Conservation (phyloP, 148 eudicot species). For the Spergularia marina region DNA sequence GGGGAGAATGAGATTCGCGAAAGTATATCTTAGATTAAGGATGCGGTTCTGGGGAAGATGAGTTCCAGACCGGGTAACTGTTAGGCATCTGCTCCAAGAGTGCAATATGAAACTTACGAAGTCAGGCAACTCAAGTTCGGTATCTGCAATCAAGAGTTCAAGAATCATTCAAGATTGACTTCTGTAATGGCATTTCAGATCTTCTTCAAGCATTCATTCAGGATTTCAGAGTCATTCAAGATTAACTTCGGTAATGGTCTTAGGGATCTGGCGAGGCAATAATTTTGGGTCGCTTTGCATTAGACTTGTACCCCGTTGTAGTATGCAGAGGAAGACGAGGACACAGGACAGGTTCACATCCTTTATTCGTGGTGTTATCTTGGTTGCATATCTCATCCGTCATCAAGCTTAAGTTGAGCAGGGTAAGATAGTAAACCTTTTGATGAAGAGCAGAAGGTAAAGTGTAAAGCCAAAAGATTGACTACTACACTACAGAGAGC, state of each 20-base stretch:
- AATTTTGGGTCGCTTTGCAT: conserved; percentile 75
- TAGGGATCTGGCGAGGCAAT: no score
- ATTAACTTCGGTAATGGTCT: no score
- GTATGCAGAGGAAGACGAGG: conserved; percentile 50
- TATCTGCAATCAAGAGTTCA: conserved; percentile 78
- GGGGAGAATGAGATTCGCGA: conserved; percentile 62
- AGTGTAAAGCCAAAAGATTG: conserved; percentile 56
- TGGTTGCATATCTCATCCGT: conserved; percentile 32
- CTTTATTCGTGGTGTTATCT: conserved; percentile 40
- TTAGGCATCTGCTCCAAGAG: conserved; percentile 65
- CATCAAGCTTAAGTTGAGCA: conserved; percentile 58
- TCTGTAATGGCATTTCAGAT: conserved; percentile 71
- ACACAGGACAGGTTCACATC: conserved; percentile 46
- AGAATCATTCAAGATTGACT: no score
- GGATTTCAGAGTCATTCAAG: no score
- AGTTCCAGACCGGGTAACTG: conserved; percentile 78
- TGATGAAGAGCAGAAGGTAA: conserved; percentile 87
- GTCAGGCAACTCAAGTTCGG: conserved; percentile 65
- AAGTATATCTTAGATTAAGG: conserved; percentile 66
- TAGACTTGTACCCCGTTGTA: conserved; percentile 58
- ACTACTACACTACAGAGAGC: conserved; percentile 54
- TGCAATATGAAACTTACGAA: conserved; percentile 84
- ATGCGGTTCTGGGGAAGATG: conserved; percentile 81
- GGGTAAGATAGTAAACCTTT: conserved; percentile 73
- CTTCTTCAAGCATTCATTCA: not conserved